These are phyloP conservation scores for Nepenthes alata DNA, from an alignment of 179 eudicot species.

Conservation along the genomic window DNA sequence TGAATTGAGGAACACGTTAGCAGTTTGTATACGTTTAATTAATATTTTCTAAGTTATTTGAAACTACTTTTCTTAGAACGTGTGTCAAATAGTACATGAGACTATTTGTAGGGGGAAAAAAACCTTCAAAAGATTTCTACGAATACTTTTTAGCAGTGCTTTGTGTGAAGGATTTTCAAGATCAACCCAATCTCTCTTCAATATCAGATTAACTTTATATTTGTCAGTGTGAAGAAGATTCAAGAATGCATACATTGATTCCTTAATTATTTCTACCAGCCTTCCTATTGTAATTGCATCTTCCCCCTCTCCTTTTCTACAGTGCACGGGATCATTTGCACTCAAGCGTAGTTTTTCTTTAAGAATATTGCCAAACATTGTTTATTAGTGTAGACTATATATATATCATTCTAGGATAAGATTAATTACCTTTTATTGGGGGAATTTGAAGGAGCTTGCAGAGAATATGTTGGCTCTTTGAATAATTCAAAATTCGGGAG, in stretches of 20 bases:
- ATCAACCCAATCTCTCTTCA: constrained; percentile 19
- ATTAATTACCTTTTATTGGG: constrained; percentile 41
- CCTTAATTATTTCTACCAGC: constrained; percentile 39
- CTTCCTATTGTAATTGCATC: constrained; percentile 25
- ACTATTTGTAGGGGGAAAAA: neutral
- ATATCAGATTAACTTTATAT: constrained; percentile 20
- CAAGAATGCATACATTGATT: constrained; percentile 62
- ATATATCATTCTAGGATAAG: too few species aligned
- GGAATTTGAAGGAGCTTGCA: constrained; percentile 68
- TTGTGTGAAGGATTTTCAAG: constrained; percentile 34
- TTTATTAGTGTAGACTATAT: neutral
- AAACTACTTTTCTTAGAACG: too few species aligned
- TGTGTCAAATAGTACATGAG: too few species aligned
- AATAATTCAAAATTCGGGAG: constrained; percentile 54
- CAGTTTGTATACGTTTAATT: too few species aligned
- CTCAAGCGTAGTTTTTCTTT: neutral
- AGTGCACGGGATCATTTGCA: constrained; percentile 17
- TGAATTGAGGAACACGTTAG: too few species aligned
- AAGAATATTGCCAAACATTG: neutral
- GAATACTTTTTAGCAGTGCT: constrained; percentile 34
- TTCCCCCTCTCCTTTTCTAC: constrained; percentile 19
- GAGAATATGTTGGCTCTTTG: constrained; percentile 34
- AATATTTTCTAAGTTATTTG: neutral
- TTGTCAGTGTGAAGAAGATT: constrained; percentile 61
- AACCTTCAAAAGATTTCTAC: constrained; percentile 59